phyloP scores from a whole-genome alignment of 306 rosid genomes.

The Sesbania bispinosa region DNA sequence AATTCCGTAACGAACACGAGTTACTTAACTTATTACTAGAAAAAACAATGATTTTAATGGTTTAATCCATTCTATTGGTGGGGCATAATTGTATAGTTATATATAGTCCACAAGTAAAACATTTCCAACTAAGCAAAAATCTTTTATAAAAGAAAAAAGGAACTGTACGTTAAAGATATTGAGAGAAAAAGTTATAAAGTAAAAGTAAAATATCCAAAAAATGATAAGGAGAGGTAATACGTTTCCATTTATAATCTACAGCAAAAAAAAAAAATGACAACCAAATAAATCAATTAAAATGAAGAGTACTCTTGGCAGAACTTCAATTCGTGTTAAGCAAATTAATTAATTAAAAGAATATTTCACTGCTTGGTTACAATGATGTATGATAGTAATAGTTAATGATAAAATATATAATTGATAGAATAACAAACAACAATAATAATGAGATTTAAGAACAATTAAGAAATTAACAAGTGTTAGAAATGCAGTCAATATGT shows the following conservation, averaged over 20 bases:
- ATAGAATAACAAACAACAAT: not conserved
- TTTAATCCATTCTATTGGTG: not conserved
- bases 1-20: no score
- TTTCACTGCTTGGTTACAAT: conserved; percentile 1
- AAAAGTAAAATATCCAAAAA: conserved; percentile 1
- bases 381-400: not conserved
- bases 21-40: no score
- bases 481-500: not conserved
- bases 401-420: not conserved
- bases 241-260: not conserved
- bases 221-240: conserved; percentile 7
- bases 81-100: not conserved
- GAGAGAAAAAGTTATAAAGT: conserved; percentile 26
- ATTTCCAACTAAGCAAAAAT: conserved; percentile 6
- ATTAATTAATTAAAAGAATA: conserved; percentile 2
- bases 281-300: conserved; percentile 20
- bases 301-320: not conserved
- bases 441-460: not conserved
- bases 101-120: not conserved
- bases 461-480: conserved; percentile 23
- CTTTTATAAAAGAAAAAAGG: conserved; percentile 30
- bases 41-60: not conserved
- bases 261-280: conserved; percentile 13
- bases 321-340: conserved; percentile 1
- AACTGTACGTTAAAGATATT: conserved; percentile 26